A percentile compares a stretch with the other conserved stretches of the same genome.
Conservation (phyloP, 1,284 basidiomycete genomes). For the Sporisorium iseilematis-ciliati region DNA sequence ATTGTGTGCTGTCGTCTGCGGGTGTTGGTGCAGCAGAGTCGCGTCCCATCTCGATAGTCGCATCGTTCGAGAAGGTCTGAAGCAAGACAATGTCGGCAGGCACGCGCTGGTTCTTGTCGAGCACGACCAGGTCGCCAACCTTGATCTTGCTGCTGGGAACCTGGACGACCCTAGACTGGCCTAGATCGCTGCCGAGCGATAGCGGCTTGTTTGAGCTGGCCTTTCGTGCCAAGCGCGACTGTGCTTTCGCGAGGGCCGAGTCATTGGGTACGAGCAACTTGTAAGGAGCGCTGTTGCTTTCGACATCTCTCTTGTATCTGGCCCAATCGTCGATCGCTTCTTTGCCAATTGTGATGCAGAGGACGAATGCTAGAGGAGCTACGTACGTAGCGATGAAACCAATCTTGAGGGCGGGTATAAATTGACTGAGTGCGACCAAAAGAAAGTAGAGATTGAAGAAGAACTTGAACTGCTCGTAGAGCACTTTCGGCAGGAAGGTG, state of each 20-base stretch:
- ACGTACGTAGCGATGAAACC: conserved; percentile 97
- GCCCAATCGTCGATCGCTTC: conserved; percentile 98
- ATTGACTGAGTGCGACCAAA: conserved; percentile 94
- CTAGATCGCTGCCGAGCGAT: conserved; percentile 35
- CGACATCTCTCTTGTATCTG: conserved; percentile 87
- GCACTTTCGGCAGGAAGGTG: conserved; percentile 93
- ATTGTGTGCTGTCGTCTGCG: conserved; percentile 25
- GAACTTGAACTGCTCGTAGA: conserved; percentile 99
- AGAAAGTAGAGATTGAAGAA: conserved; percentile 99
- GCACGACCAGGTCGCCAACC: conserved; percentile 89
- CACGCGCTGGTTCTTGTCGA: conserved; percentile 97
- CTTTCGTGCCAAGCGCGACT: conserved; percentile 30
- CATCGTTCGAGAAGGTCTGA: conserved; percentile 75
- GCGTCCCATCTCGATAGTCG: conserved; percentile 23
- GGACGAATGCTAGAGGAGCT: conserved; percentile 93
- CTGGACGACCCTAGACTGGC: conserved; percentile 46
- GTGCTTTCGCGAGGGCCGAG: conserved; percentile 37
- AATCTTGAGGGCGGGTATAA: conserved; percentile 96
- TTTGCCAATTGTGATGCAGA: conserved; percentile 95
- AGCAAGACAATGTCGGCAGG: conserved; percentile 94
- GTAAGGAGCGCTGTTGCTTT: conserved; percentile 94
- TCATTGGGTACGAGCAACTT: conserved; percentile 77
- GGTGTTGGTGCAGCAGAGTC: conserved; percentile 20
- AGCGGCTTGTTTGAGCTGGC: conserved; percentile 27
- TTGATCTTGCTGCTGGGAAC: conserved; percentile 85